Base-by-base conservation (phyloP, 306 rosid species). In the Lathyrus tuberosus region DNA sequence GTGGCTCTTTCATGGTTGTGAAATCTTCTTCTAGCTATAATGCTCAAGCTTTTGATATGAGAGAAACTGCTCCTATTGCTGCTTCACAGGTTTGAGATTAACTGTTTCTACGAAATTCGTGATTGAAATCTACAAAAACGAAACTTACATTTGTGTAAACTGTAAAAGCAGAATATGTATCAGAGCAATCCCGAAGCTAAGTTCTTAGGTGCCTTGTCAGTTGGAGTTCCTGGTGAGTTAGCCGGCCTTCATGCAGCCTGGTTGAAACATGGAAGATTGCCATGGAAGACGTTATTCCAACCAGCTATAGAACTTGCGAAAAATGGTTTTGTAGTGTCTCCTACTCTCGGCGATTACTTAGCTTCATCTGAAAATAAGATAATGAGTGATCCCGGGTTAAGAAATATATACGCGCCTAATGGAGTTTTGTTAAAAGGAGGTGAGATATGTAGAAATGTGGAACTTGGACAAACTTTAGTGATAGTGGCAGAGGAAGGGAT, bases 31-130 rank as follows among this genome's bases (percentile, higher is more conserved):
- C 86, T 13, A 86, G 87, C 46, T 70, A 70, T 12, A 58, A 76
- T 57, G 59, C 92, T 2, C 72, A 87, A 75, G 96, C 98, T 70
- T 84, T 84, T 74, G 92, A 94, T 74, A 74, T 93, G 79, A 84
- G 98, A 83, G 97, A 90, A 87, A 88, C 96, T 57, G 98, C 98
- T 62, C 98, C 98, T 28, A 85, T 44, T 51, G 96, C 94, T 79
- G 94, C 98, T 76, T 85, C 96, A 41, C 74, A 90, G 98, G 98
- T 93, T 67, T 52, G 65, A n/a, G 38, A 5, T 67, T 67, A 18
- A 33, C 78, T 54, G 33, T 80, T 81, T 74, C 60, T 72, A 60
- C 41, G 35, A 43, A 75, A 16, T 59, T 52, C 66, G 38, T 10
- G 10, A 33, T 44, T 65, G 57, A 49, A 66, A 48, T 73, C 18